Percentiles rank a stretch among this genome's conserved stretches.
Conservation (phyloP, 2,329 filamentous ascomycete genomes). For the Calycina herbarum region DNA sequence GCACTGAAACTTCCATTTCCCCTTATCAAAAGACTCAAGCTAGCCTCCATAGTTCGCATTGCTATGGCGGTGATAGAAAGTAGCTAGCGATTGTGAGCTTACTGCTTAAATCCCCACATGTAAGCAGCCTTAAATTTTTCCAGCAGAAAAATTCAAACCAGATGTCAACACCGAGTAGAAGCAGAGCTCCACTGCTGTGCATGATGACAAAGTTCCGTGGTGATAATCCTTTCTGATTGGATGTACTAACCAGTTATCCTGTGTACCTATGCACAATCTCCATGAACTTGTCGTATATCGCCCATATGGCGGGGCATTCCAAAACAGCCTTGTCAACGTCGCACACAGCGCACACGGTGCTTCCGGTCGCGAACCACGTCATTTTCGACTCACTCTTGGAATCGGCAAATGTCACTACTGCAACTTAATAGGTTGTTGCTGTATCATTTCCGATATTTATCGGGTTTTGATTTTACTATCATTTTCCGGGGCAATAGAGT, state of each 20-base stretch:
- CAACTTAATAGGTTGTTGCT: no score
- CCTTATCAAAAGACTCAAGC: not conserved
- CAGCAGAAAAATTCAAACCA: not conserved
- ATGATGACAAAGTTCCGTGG: not conserved
- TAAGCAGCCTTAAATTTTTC: not conserved
- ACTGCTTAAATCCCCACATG: not conserved
- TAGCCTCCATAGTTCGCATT: not conserved
- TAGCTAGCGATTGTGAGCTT: not conserved
- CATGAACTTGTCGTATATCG: no score
- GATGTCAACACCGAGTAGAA: constrained; percentile 1
- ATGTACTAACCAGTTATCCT: not conserved
- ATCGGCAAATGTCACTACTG: no score
- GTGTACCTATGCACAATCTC: not conserved
- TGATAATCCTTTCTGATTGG: not conserved
- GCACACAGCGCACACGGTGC: no score
- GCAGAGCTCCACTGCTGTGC: not conserved
- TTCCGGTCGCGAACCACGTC: no score
- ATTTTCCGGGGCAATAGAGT: no score
- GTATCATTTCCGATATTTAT: no score
- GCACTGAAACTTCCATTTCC: not conserved
- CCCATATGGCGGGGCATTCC: no score
- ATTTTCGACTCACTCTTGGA: no score
- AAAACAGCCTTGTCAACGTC: no score
- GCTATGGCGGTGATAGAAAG: not conserved
- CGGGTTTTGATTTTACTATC: no score